Conservation (phyloP, 1,284 basidiomycete genomes). For the Blastosporella zonata region DNA sequence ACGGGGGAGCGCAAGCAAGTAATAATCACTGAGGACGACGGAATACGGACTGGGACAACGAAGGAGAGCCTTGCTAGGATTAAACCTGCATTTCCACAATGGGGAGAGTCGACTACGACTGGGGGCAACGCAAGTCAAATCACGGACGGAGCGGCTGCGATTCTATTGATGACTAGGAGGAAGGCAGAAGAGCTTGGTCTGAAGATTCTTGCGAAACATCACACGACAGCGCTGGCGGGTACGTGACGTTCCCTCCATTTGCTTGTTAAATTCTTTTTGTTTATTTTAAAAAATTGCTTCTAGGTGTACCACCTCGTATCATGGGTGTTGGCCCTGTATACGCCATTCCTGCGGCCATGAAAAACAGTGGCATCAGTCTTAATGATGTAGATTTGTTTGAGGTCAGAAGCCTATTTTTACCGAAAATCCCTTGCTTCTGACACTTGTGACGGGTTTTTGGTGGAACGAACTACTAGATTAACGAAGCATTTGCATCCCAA, state of each 20-base stretch:
- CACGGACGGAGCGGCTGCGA: constrained; percentile 86
- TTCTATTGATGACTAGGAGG: constrained; percentile 81
- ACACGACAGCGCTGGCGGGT: constrained; percentile 74
- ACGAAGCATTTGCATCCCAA: constrained; percentile 91
- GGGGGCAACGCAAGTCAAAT: constrained; percentile 90
- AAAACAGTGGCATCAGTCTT: constrained; percentile 60
- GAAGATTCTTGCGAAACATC: constrained; percentile 73
- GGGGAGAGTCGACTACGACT: constrained; percentile 76
- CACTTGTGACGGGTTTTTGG: background rate
- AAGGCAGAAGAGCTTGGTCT: constrained; percentile 82
- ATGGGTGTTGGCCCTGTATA: constrained; percentile 83
- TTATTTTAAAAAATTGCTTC: background rate
- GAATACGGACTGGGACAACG: constrained; percentile 77
- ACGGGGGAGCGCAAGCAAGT: constrained; percentile 57
- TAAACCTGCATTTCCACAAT: constrained; percentile 83
- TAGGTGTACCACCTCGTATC: constrained; percentile 71
- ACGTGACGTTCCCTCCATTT: constrained; percentile 22
- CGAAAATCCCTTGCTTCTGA: background rate
- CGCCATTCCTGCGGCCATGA: constrained; percentile 71
- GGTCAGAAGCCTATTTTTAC: constrained; percentile 37
- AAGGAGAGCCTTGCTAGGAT: constrained; percentile 68
- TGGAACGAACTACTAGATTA: constrained; percentile 53
- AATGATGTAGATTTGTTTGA: constrained; percentile 82
- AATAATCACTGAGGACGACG: constrained; percentile 74
- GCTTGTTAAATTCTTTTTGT: background rate